phyloP scores from a whole-genome alignment of 108 stramenopile species.

The Aurantiochytrium sp. region DNA sequence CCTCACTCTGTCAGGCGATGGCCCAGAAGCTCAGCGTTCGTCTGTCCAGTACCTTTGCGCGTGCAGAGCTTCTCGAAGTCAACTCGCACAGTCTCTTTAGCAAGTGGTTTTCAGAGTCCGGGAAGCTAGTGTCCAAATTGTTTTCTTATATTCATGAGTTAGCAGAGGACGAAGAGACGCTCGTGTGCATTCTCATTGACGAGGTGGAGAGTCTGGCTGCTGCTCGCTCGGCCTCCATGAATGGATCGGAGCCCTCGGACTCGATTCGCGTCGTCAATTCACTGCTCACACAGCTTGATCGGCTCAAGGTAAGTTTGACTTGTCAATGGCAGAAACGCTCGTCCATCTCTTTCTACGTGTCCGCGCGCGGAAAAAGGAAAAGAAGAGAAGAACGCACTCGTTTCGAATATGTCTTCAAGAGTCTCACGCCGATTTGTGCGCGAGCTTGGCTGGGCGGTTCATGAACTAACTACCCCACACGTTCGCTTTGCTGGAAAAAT shows the following conservation, averaged over 20 bases:
- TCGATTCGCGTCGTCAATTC: constrained; percentile 67
- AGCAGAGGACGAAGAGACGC: constrained; percentile 58
- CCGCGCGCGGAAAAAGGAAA: no score
- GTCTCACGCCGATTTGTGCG: no score
- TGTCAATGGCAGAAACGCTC: no score
- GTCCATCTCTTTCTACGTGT: no score
- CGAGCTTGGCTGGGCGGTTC: no score
- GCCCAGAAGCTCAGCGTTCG: constrained; percentile 69
- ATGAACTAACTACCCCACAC: no score
- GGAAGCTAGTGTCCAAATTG: constrained; percentile 65
- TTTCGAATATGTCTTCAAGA: no score
- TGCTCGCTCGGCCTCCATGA: neutral
- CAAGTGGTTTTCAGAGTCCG: constrained; percentile 77
- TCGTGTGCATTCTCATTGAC: constrained; percentile 68
- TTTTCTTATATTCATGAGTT: constrained; percentile 67
- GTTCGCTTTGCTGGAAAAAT: neutral
- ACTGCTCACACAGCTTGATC: constrained; percentile 62
- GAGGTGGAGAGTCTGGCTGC: constrained; percentile 67
- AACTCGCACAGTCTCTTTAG: constrained; percentile 72
- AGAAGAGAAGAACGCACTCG: no score
- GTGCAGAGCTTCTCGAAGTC: constrained; percentile 60
- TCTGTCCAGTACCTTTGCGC: constrained; percentile 44
- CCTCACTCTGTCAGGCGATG: constrained; percentile 61
- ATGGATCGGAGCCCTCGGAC: constrained; percentile 54
- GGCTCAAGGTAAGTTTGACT: constrained; percentile 33